Evolutionary conservation across 805 yeast species (phyloP).

Genomic region (Soucietia sequanensis): DNA sequence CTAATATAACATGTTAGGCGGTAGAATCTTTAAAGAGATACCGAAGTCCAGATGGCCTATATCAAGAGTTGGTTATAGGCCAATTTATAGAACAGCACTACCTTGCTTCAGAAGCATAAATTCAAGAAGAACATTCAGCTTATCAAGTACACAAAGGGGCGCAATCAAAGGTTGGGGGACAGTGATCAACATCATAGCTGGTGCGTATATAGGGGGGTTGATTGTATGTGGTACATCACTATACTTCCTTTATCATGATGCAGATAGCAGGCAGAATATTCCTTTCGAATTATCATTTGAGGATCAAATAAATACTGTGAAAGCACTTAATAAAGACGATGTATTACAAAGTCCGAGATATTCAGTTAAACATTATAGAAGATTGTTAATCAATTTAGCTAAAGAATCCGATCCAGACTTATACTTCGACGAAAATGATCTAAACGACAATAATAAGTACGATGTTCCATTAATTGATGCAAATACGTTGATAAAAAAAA

Average conservation of each 20-base stretch:
- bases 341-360: slow-evolving; percentile 39
- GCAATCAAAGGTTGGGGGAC: slow-evolving; percentile 35
- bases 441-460: slow-evolving; percentile 20
- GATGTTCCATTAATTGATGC: slow-evolving; percentile 35
- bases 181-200: slow-evolving; percentile 36
- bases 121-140: too few species aligned
- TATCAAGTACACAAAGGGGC: too few species aligned
- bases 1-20: too few species aligned
- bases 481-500: slow-evolving; percentile 24
- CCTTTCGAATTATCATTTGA: slow-evolving; percentile 37
- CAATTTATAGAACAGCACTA: too few species aligned
- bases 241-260: slow-evolving; percentile 39
- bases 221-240: slow-evolving; percentile 38
- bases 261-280: slow-evolving; percentile 36
- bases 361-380: slow-evolving; percentile 43
- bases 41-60: too few species aligned
- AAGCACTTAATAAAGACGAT: slow-evolving; percentile 45
- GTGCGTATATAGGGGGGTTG: slow-evolving; percentile 43
- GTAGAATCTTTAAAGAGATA: too few species aligned
- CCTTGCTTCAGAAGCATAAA: too few species aligned
- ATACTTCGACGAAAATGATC: slow-evolving; percentile 20
- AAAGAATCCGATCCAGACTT: slow-evolving; percentile 22
- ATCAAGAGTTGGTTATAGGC: too few species aligned
- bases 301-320: slow-evolving; percentile 36
- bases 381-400: slow-evolving; percentile 35